Evolutionary conservation across 371 early-diverging fungal species (phyloP).

Genomic region (Lichtheimia ornata): DNA sequence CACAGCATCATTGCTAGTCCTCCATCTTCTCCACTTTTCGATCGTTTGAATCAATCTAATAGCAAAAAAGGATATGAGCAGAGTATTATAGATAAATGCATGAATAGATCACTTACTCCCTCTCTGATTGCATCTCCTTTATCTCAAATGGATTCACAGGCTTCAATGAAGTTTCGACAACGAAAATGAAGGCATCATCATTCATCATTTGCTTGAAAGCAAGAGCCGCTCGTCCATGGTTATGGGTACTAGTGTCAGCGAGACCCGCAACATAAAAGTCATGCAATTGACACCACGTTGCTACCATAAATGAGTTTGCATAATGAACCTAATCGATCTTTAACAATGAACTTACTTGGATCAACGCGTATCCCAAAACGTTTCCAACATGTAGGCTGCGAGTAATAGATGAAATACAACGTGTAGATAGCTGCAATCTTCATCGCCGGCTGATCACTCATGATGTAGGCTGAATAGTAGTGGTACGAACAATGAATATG

Average conservation of each 20-base stretch:
- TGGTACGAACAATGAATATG: not conserved
- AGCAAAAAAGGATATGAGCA: no score
- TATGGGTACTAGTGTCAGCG: not conserved
- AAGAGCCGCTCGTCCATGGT: constrained; percentile 6
- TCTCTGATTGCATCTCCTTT: not conserved
- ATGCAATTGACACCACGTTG: not conserved
- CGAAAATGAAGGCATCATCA: constrained; percentile 6
- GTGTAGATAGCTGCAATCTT: constrained; percentile 10
- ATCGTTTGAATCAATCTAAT: no score
- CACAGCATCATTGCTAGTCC: no score
- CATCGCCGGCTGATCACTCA: not conserved
- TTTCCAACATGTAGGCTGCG: not conserved
- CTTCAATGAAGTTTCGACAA: not conserved
- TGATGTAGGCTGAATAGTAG: not conserved
- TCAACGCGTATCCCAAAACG: constrained; percentile 2
- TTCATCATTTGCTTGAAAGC: constrained; percentile 3
- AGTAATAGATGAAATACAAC: constrained; percentile 10
- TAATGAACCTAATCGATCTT: no score
- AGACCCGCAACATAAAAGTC: constrained; percentile 1
- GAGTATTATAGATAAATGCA: no score
- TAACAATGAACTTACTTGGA: constrained; percentile 1
- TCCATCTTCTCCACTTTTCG: no score
- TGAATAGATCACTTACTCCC: constrained; percentile 1
- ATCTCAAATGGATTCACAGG: not conserved
- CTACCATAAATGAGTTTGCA: constrained; percentile 1